Percentiles rank a stretch among this genome's conserved stretches.
Conservation (phyloP, 129 eudicot species). For the Apium graveolens region DNA sequence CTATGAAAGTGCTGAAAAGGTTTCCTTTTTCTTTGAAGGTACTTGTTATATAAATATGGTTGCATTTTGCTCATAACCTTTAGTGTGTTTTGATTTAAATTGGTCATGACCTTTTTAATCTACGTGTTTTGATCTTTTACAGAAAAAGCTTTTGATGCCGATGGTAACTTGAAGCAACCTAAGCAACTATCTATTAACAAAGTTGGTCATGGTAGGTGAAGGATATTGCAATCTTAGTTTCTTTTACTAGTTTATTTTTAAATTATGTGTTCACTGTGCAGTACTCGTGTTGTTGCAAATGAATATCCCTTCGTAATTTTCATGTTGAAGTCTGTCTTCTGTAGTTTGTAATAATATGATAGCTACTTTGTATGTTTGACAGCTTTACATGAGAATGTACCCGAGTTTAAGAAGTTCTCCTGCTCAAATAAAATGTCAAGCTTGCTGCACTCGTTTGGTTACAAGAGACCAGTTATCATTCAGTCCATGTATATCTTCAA, state of each 20-base stretch:
- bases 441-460: conserved; percentile 55
- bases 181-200: conserved; percentile 89
- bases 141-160: conserved; percentile 97
- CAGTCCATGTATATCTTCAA: conserved; percentile 99
- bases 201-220: conserved; percentile 92
- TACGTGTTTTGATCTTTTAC: conserved; percentile 6
- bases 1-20: conserved; percentile 90
- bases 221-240: not conserved
- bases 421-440: conserved; percentile 62
- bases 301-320: not conserved
- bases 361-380: conserved; percentile 16
- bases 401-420: conserved; percentile 64
- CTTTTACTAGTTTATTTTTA: not conserved
- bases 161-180: conserved; percentile 84
- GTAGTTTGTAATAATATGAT: not conserved
- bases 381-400: conserved; percentile 82
- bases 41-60: not conserved
- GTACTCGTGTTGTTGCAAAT: not conserved
- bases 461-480: conserved; percentile 79
- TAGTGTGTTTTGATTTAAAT: too few relatives aligned
- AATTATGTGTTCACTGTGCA: not conserved
- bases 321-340: not conserved
- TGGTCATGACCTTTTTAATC: not conserved
- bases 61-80: not conserved
- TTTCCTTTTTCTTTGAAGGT: conserved; percentile 98